Evolutionary conservation across 352 stramenopile species (phyloP), one percentile per base, ranked within the genome.

Genomic region (Phytophthora chlamydospora): DNA sequence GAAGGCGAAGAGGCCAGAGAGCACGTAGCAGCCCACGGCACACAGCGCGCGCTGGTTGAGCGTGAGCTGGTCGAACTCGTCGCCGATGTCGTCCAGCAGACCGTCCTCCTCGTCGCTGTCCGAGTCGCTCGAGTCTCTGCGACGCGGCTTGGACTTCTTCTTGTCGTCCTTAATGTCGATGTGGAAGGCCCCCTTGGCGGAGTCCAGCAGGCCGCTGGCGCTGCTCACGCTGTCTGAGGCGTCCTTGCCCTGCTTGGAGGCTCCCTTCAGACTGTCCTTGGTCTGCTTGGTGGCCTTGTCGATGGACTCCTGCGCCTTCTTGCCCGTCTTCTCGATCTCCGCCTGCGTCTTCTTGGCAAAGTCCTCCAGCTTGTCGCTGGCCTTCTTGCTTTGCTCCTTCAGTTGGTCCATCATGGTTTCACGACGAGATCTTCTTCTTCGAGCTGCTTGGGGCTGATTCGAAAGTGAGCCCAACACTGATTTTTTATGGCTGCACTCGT

Each of bases 301-400:
- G 16, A 76, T 63, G 46, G 48, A 54, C 34, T 69, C 52, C 27
- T 71, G 64, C 40, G 60, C 48, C 45, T 69, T 74, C 36, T 71
- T 71, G 56, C 60, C 62, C 24, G 62, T 73, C 19, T 50, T 58
- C 40, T 77, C 60, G 27, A 77, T 27, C 34, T 62, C 60, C 43
- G 69, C 39, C 51, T 75, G 60, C 32, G 56, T 70, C 52, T 71
- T 68, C 44, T 71, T 67, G 19, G 66, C 61, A 14, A 71, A 41
- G 16, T 48, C 48, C 35, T 76, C 63, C 21, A 76, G 63, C 49
- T 64, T 68, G 24, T 76, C 71, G 39, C 58, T 56, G 0, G 71
- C 71, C 59, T 71, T 74, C 58, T 79, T 76, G 27, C 66, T 69
- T 62, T 79, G 66, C 45, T 79, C 62, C 63, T 79, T 79, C 40